Percentiles rank a stretch among this genome's conserved stretches.
Conservation (phyloP, 1,284 basidiomycete species). For the Phellopilus nigrolimitatus region DNA sequence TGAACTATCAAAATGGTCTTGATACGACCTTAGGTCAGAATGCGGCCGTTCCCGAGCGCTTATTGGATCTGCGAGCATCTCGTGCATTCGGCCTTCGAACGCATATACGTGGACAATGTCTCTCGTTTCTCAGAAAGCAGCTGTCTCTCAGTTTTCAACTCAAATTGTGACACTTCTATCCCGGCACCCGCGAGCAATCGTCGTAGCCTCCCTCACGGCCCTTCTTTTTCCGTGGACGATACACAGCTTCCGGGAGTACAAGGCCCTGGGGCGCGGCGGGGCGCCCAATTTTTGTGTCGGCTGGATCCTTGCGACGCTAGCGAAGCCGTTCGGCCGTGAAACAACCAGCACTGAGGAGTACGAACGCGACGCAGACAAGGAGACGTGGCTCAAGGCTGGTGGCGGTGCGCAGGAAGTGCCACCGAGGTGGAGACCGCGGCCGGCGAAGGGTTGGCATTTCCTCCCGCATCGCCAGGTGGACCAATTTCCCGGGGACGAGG, state of each 20-base stretch:
- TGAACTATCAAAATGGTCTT: no score
- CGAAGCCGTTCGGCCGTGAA: constrained; percentile 24
- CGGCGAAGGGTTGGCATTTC: constrained; percentile 25
- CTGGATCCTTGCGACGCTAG: constrained; percentile 23
- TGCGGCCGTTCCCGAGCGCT: no score
- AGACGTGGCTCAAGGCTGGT: constrained; percentile 21
- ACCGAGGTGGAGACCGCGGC: constrained; percentile 20
- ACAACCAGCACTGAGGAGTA: constrained; percentile 24
- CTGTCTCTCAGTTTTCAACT: no score
- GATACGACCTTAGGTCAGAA: no score
- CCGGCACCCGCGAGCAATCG: no score
- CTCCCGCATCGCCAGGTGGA: constrained; percentile 27
- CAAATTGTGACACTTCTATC: no score
- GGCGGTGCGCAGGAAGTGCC: constrained; percentile 16
- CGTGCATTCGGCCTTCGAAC: no score
- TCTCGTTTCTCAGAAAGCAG: no score
- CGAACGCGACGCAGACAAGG: constrained; percentile 23
- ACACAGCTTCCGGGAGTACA: constrained; percentile 23
- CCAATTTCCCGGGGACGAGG: constrained; percentile 18
- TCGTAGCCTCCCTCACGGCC: not conserved
- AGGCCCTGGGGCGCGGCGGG: constrained; percentile 25
- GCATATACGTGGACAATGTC: no score
- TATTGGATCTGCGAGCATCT: no score
- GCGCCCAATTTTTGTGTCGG: constrained; percentile 26
- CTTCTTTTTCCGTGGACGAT: constrained; percentile 7